Percentiles rank a stretch among this genome's conserved stretches.
Conservation (phyloP, 345 rosid genomes). For the Syzygium oleosum region DNA sequence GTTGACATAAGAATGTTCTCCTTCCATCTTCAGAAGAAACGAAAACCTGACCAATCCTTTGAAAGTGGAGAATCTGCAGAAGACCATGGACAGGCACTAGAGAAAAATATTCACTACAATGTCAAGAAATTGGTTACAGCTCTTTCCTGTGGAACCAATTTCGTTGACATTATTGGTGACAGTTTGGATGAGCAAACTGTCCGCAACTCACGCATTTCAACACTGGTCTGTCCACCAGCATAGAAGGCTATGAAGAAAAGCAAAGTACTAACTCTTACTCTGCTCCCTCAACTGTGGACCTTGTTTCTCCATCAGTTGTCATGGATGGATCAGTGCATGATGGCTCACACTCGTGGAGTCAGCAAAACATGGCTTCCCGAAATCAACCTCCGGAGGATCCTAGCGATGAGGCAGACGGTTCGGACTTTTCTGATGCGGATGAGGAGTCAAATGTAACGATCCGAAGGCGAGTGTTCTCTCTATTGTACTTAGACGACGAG, state of each 20-base stretch:
- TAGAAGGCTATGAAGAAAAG: not conserved
- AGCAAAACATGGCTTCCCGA: not conserved
- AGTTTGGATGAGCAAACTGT: not conserved
- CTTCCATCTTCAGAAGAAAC: constrained; percentile 29
- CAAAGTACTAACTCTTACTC: not conserved
- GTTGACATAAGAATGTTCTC: not conserved
- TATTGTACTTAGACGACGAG: not conserved
- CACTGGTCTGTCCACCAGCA: not conserved
- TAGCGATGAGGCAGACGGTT: not conserved
- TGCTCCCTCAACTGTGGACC: not conserved
- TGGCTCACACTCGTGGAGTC: constrained; percentile 2
- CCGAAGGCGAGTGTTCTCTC: not conserved
- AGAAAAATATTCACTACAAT: constrained; percentile 6
- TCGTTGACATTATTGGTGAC: not conserved
- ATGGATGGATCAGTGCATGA: not conserved
- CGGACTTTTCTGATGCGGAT: not conserved
- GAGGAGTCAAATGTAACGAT: not conserved
- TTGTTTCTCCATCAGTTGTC: not conserved
- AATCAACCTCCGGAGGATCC: constrained; percentile 3
- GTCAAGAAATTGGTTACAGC: constrained; percentile 4
- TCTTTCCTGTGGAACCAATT: constrained; percentile 3
- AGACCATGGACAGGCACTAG: constrained; percentile 4
- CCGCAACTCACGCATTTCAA: constrained; percentile 2
- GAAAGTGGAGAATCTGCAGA: not conserved
- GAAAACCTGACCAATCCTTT: constrained; percentile 12